Percentiles rank a stretch among this genome's conserved stretches.
Evolutionary conservation across 2,329 filamentous ascomycete genomes (phyloP).

Genomic region (Penicillium capsulatum): DNA sequence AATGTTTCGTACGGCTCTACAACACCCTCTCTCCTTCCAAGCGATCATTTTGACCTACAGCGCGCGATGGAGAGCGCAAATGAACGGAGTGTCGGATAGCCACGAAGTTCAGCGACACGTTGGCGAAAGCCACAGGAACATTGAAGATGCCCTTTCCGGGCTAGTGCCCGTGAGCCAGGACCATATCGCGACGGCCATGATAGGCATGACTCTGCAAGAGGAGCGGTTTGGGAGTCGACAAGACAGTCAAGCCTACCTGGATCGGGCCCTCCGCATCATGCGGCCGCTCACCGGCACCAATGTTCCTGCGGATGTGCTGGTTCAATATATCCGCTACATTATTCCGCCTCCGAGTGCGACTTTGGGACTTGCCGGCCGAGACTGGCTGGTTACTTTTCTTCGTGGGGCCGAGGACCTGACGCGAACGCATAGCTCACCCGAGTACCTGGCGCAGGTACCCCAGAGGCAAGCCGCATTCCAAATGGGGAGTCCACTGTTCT

Average conservation of each 20-base stretch:
- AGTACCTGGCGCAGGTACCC: constrained; percentile 28
- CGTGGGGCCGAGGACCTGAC: constrained; percentile 35
- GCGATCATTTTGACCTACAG: constrained; percentile 36
- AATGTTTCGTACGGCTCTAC: constrained; percentile 34
- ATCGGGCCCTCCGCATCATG: constrained; percentile 32
- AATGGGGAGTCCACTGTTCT: constrained; percentile 38
- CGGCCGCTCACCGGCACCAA: constrained; percentile 27
- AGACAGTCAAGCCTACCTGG: constrained; percentile 25
- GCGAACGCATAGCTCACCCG: constrained; percentile 24
- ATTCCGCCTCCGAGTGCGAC: constrained; percentile 21
- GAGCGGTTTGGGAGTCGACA: constrained; percentile 35
- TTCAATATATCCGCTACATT: constrained; percentile 36
- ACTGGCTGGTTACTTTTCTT: constrained; percentile 35
- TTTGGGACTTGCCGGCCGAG: constrained; percentile 19
- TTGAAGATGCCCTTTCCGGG: constrained; percentile 27
- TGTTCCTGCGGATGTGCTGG: constrained; percentile 25
- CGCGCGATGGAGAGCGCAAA: constrained; percentile 35
- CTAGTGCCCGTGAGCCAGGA: constrained; percentile 24
- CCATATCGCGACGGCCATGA: constrained; percentile 31
- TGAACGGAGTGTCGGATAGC: constrained; percentile 23
- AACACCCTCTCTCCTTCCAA: constrained; percentile 36
- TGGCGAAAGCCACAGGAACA: constrained; percentile 22
- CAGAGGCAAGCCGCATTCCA: constrained; percentile 31
- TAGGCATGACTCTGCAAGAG: constrained; percentile 38
- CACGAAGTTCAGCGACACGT: constrained; percentile 29